A percentile compares a stretch with the other conserved stretches of the same genome.
Conservation (phyloP, 1,284 basidiomycete species). For the Trichosporon asahii region DNA sequence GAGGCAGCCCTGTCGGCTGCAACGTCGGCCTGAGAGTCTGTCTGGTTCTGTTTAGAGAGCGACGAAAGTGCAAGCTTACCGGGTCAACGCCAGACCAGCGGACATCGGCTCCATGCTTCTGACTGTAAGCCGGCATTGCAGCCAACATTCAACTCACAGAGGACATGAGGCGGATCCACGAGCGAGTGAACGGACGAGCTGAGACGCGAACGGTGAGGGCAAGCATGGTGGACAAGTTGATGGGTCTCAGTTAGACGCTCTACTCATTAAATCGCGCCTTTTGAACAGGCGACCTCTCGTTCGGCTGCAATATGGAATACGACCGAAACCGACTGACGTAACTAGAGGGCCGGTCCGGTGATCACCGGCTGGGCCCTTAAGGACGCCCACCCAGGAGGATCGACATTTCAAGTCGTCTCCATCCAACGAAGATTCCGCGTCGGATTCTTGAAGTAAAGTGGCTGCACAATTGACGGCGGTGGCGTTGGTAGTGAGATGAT, state of each 20-base stretch:
- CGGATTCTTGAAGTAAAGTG: too few species aligned
- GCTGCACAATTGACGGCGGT: neutral
- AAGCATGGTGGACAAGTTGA: neutral
- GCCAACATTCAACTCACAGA: neutral
- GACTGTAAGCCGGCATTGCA: too few species aligned
- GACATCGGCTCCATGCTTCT: neutral
- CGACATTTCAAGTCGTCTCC: too few species aligned
- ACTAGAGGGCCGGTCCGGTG: neutral
- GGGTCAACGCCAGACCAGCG: neutral
- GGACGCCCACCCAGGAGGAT: too few species aligned
- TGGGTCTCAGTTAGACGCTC: neutral
- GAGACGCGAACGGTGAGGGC: neutral
- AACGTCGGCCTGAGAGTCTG: constrained; percentile 2
- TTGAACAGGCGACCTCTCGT: neutral
- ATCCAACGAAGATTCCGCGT: too few species aligned
- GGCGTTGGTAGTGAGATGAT: neutral
- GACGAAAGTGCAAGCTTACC: neutral
- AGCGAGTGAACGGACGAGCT: neutral
- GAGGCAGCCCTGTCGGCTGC: neutral
- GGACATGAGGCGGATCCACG: neutral
- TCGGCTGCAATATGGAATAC: neutral
- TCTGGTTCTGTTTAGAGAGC: neutral
- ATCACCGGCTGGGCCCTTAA: neutral
- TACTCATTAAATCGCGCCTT: too few species aligned
- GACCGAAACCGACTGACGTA: neutral